Base-by-base conservation (phyloP, 73 alveolate genomes). In the Diophrys sp. region DNA sequence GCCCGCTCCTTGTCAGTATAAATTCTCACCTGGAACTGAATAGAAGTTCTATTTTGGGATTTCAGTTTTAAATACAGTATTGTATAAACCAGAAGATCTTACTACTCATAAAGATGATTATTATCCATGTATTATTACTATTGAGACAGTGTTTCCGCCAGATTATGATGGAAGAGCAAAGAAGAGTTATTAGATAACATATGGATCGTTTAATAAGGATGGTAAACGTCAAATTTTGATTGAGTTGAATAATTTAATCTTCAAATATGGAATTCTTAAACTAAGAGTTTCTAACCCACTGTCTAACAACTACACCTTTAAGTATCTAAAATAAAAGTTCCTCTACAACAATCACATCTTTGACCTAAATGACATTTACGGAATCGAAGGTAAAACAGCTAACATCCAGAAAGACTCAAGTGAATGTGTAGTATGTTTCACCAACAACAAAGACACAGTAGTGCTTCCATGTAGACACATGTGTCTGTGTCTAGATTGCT, bases 401-500 rank as follows among this genome's bases (percentile, higher is more conserved):
- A 75, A 82, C 71, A n/a, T 82, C 67, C 71, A 66, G 11, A 82
- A 78, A 34, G 87, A 82, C 29, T 72, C 89, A 14, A 90, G 82
- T 28, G 96, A 93, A 67, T 93, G 98, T 79, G 97, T 91, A 18
- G 87, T 90, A 28, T 93, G 98, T 84, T 86, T 87, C 71, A 81
- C 96, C 18, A 91, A 90, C 67, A 75, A 84, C 23, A 90, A 90
- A 44, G 96, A 93, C 81, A 93, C 98, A 23, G 95, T 90, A 29
- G 96, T 93, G 29, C 78, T 93, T 31, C 98, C 98, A 8, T 93
- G 98, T 82, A 78, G 95, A 62, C 98, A 93, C 84, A 89, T 89
- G 96, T 93, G 96, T 87, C 77, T 81, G n/a, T 92, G 98, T 71
- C 75, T 80, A 54, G 80, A 67, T 14, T 92, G 98, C 81, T 83